phyloP scores from a whole-genome alignment of 306 rosid species.

The Cicer chorassanicum region DNA sequence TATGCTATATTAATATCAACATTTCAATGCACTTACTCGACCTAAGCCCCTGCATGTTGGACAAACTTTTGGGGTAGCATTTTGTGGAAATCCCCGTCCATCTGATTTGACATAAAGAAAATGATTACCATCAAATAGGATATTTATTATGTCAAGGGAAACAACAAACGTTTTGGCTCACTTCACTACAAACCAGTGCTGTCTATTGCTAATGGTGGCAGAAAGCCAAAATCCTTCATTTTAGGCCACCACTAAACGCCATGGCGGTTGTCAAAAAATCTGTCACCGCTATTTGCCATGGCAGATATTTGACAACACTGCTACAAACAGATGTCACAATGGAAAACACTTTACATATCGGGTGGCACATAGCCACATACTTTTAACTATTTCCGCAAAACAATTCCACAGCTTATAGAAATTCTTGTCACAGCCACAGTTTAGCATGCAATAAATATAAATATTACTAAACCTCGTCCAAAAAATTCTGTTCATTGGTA shows the following conservation, averaged over 20 bases:
- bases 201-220: no score
- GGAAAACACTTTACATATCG: conserved; percentile 15
- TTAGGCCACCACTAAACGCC: no score
- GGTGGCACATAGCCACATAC: conserved; percentile 4
- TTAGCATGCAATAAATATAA: conserved; percentile 16
- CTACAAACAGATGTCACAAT: conserved; percentile 18
- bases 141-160: conserved; percentile 22
- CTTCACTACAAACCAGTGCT: conserved; percentile 10
- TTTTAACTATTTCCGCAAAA: conserved; percentile 33
- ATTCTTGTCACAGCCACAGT: conserved; percentile 27
- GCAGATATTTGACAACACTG: no score
- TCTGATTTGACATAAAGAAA: conserved; percentile 58
- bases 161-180: conserved; percentile 33
- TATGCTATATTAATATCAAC: conserved; percentile 40
- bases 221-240: no score
- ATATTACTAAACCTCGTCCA: conserved; percentile 30
- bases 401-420: conserved; percentile 20
- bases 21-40: conserved; percentile 75
- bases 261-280: no score
- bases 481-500: conserved; percentile 2
- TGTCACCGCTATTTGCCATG: no score
- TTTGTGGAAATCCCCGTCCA: conserved; percentile 76
- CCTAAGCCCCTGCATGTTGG: conserved; percentile 91
- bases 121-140: conserved; percentile 28
- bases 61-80: conserved; percentile 76